Percentiles rank a stretch among this genome's conserved stretches.
These are phyloP conservation scores for Yamadazyma olivae DNA, from an alignment of 805 yeast genomes.

Conservation along the genomic window DNA sequence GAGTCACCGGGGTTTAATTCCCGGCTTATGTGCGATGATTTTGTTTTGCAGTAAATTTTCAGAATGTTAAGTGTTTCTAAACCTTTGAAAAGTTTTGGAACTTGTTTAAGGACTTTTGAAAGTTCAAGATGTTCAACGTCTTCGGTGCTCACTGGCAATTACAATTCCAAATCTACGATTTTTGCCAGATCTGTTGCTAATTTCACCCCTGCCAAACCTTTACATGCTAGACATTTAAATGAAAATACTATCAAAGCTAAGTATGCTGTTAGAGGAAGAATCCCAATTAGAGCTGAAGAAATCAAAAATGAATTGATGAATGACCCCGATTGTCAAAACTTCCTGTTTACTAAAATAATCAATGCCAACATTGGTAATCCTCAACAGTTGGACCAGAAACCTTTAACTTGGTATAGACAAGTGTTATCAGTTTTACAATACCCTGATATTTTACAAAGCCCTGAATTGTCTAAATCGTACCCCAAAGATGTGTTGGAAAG, in stretches of 20 bases:
- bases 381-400: slow-evolving; percentile 92
- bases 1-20: no score
- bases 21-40: no score
- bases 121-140: no score
- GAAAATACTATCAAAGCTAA: slow-evolving; percentile 77
- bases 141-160: no score
- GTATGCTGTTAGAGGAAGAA: slow-evolving; percentile 93
- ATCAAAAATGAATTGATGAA: slow-evolving; percentile 52
- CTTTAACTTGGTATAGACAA: slow-evolving; percentile 93
- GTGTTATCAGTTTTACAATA: slow-evolving; percentile 83
- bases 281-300: slow-evolving; percentile 93
- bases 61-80: no score
- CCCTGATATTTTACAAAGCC: slow-evolving; percentile 55
- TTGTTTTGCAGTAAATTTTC: no score
- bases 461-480: slow-evolving; percentile 25
- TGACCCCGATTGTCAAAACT: slow-evolving; percentile 50
- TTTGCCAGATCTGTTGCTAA: background rate
- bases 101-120: no score
- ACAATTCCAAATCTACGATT: background rate
- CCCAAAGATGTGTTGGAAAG: slow-evolving; percentile 74
- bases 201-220: slow-evolving; percentile 12
- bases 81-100: no score
- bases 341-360: slow-evolving; percentile 77
- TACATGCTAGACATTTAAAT: slow-evolving; percentile 53
- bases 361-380: slow-evolving; percentile 97